phyloP scores from a whole-genome alignment of 2,329 filamentous ascomycete genomes.

The Colletotrichum endophyticum region DNA sequence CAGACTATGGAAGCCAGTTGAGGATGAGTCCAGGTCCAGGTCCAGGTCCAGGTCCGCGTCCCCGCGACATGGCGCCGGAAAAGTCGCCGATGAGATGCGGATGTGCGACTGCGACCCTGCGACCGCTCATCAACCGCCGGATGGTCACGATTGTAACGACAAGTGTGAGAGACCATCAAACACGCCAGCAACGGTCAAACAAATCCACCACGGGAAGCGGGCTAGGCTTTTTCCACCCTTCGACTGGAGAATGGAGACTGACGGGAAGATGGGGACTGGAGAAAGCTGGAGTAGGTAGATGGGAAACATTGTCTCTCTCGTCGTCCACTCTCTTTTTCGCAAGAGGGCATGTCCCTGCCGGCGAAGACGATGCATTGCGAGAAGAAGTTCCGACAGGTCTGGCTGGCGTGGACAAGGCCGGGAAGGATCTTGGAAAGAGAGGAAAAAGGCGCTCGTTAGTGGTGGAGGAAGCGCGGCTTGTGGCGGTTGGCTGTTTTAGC shows the following conservation, averaged over 20 bases:
- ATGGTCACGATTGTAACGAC: not conserved
- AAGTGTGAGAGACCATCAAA: not conserved
- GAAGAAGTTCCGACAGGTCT: not conserved
- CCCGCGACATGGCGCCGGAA: not conserved
- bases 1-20: not conserved
- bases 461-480: not conserved
- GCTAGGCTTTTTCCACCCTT: not conserved
- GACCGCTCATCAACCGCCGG: conserved; percentile 6
- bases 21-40: not conserved
- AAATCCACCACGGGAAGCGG: not conserved
- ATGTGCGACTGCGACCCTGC: not conserved
- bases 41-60: not conserved
- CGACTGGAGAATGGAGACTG: not conserved
- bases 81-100: not conserved
- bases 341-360: not conserved
- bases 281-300: not conserved
- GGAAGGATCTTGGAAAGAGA: not conserved
- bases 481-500: not conserved
- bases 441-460: not conserved
- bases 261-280: not conserved
- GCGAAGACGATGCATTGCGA: not conserved
- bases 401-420: not conserved
- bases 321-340: not conserved
- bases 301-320: not conserved
- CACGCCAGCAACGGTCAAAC: not conserved